These are phyloP conservation scores for Cicer yamashitae DNA, from an alignment of 306 rosid species.

Conservation along the genomic window DNA sequence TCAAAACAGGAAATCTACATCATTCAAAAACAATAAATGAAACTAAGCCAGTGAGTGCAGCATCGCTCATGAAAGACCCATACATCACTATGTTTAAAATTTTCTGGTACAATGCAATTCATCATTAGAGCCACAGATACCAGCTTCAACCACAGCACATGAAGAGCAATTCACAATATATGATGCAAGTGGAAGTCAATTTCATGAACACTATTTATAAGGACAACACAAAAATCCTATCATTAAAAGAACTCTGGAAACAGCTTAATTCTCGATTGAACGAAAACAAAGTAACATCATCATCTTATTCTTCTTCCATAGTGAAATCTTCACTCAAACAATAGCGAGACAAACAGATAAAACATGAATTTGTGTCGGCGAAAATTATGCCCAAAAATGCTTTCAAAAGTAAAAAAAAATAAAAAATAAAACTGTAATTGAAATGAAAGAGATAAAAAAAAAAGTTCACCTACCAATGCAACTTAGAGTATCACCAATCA, in stretches of 20 bases:
- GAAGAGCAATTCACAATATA: slow-evolving; percentile 6
- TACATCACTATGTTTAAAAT: slow-evolving; percentile 2
- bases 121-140: slow-evolving; percentile 5
- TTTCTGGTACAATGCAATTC: not conserved
- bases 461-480: slow-evolving; percentile 66
- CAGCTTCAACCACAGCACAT: slow-evolving; percentile 1
- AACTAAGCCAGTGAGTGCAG: slow-evolving; percentile 5
- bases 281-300: slow-evolving; percentile 3
- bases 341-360: not conserved
- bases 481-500: slow-evolving; percentile 61
- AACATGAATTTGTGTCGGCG: not conserved
- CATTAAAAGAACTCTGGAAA: slow-evolving; percentile 6
- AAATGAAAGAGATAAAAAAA: not conserved
- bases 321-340: slow-evolving; percentile 10
- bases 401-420: not conserved
- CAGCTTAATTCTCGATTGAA: slow-evolving; percentile 1
- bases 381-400: not conserved
- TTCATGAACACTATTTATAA: slow-evolving; percentile 41
- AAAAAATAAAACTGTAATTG: not conserved
- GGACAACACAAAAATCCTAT: slow-evolving; percentile 8
- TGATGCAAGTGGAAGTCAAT: not conserved
- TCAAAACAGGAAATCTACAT: not conserved
- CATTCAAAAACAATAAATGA: not conserved
- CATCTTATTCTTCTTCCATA: not conserved
- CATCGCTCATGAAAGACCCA: slow-evolving; percentile 13